Base-by-base conservation (phyloP, 305 asterid species). In the Plantago rigida region DNA sequence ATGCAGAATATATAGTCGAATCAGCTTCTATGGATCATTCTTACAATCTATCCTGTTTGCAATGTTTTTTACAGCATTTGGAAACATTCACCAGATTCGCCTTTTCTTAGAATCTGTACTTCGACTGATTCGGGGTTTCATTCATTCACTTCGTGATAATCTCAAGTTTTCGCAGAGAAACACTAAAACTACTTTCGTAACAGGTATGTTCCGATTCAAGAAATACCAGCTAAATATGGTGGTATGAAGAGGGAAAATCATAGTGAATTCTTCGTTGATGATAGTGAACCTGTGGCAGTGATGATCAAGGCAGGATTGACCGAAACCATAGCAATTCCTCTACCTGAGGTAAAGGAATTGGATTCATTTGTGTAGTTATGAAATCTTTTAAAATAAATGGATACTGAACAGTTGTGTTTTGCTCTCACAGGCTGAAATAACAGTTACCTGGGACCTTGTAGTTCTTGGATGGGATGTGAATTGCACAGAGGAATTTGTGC, bases 401-500 rank as follows among this genome's bases (percentile, higher is more conserved):
- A 0, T 31, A 31, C 39, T 31, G 39, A 31, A 5, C 7, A 19
- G 46, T 9, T 26, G 14, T 39, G 9, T 14, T 1, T 31, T 31
- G 8, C 8, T 50, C 36, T 70, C 34, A 48, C 80, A 86, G 94
- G 72, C 71, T 69, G 92, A 82, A 64, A 78, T 84, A 0, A 82
- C 88, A 71, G 75, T 76, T 31, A 75, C 79, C 59, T 87, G 94
- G 95, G 94, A 87, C 57, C 69, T 81, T 3, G 60, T 68, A 11
- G 82, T 85, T 12, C 47, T 78, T 0, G 88, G 90, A 0, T 83
- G 96, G 87, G 96, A 83, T 61, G 91, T 85, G 77, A 78, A 65
- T 29, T 87, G 81, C 66, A 77, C 76, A 12, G 94, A 79, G 55
- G 96, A 85, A 57, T 85, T 87, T 50, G 86, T 87, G 57, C 94